These are phyloP conservation scores for Jatropha podagrica DNA, from an alignment of 441 rosid genomes.

Conservation along the genomic window DNA sequence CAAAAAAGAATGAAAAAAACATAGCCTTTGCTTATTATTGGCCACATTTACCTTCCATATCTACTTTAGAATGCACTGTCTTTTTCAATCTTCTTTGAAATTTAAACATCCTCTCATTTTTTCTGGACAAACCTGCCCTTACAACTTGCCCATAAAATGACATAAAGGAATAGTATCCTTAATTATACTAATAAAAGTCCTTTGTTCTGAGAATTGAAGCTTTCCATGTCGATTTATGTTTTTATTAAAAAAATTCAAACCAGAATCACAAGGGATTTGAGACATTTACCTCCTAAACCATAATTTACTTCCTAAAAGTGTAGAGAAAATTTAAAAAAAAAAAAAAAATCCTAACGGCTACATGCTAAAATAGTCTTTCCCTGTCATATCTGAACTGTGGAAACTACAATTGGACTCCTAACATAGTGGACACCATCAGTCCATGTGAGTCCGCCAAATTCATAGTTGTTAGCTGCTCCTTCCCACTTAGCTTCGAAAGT, in stretches of 20 bases:
- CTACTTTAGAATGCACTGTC: slow-evolving; percentile 1
- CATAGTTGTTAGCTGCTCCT: slow-evolving; percentile 29
- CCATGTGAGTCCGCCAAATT: slow-evolving; percentile 59
- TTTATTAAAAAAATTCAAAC: too few relatives aligned
- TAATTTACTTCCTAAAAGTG: neutral
- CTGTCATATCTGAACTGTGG: neutral
- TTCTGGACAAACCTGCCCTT: slow-evolving; percentile 23
- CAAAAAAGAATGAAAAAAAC: neutral
- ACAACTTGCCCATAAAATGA: neutral
- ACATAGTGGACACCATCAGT: slow-evolving; percentile 53
- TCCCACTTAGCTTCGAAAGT: slow-evolving; percentile 26
- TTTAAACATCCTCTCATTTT: slow-evolving; percentile 28
- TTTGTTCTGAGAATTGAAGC: neutral
- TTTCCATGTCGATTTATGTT: too few relatives aligned
- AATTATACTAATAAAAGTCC: neutral
- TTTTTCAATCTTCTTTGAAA: slow-evolving; percentile 30
- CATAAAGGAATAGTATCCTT: neutral
- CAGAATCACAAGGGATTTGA: too few relatives aligned
- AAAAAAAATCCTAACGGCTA: neutral
- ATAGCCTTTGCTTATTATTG: slow-evolving; percentile 9
- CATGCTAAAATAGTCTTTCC: neutral
- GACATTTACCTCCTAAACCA: neutral
- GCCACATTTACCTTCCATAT: slow-evolving; percentile 7
- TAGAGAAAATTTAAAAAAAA: neutral
- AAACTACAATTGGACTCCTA: slow-evolving; percentile 59